Conservation (phyloP, 768 basidiomycete genomes). For the Clathrus columnatus region DNA sequence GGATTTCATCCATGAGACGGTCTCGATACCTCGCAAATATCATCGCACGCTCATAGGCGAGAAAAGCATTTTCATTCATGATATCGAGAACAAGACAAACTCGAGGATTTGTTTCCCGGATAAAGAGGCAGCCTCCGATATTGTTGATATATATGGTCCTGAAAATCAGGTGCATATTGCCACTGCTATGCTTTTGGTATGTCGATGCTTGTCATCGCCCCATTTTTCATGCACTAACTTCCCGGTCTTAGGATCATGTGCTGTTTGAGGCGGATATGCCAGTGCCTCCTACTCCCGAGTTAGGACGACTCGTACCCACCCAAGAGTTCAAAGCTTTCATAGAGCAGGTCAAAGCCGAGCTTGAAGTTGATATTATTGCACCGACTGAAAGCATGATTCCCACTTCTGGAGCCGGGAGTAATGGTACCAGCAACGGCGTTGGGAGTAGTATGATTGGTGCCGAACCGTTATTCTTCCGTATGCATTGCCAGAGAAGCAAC, state of each 20-base stretch:
- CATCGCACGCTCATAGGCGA: conserved; percentile 93
- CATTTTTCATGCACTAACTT: not conserved
- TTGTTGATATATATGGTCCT: conserved; percentile 93
- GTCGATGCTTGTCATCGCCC: conserved; percentile 19
- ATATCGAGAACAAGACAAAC: conserved; percentile 95
- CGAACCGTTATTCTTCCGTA: conserved; percentile 71
- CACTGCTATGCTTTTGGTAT: conserved; percentile 86
- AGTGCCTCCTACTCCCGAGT: conserved; percentile 74
- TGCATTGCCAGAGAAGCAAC: conserved; percentile 93
- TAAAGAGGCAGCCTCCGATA: conserved; percentile 89
- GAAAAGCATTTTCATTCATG: conserved; percentile 93
- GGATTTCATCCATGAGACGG: conserved; percentile 90
- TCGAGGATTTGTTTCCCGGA: conserved; percentile 88
- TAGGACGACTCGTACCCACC: conserved; percentile 64
- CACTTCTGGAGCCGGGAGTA: conserved; percentile 18
- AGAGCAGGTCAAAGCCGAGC: conserved; percentile 87
- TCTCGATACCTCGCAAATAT: conserved; percentile 89
- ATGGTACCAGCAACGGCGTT: conserved; percentile 37
- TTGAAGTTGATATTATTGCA: conserved; percentile 71
- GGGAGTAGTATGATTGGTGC: conserved; percentile 44
- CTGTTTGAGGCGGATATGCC: conserved; percentile 94
- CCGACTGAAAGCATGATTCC: conserved; percentile 52
- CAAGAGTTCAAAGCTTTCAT: conserved; percentile 81
- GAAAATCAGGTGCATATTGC: conserved; percentile 97
- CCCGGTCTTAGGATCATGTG: conserved; percentile 68